phyloP scores from a whole-genome alignment of 2,329 filamentous ascomycete genomes.

The Alternaria dauci region DNA sequence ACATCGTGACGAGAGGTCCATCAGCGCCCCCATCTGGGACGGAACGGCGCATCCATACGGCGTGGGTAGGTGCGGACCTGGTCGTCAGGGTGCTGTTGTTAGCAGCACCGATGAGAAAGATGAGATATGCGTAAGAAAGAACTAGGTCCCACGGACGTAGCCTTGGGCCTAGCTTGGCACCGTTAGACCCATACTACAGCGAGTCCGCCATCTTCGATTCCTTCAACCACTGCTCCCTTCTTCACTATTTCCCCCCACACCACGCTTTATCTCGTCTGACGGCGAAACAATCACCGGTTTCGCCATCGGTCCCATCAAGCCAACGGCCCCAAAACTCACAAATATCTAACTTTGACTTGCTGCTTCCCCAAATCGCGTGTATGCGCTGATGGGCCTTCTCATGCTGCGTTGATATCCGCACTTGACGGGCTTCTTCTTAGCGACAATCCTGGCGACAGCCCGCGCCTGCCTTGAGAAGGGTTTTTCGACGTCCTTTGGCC shows the following conservation, averaged over 20 bases:
- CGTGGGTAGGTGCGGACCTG: conserved; percentile 19
- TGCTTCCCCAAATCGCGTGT: conserved; percentile 37
- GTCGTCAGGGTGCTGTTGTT: conserved; percentile 17
- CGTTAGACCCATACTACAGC: conserved; percentile 28
- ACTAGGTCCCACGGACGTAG: conserved; percentile 34
- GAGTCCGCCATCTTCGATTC: conserved; percentile 34
- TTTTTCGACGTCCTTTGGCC: conserved; percentile 30
- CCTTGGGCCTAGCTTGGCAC: conserved; percentile 30
- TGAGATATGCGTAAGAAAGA: conserved; percentile 36
- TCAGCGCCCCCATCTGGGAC: conserved; percentile 10
- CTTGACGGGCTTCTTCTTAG: conserved; percentile 38
- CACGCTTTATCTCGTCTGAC: conserved; percentile 22
- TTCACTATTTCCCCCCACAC: conserved; percentile 25
- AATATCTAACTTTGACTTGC: conserved; percentile 26
- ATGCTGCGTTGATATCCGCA: conserved; percentile 51
- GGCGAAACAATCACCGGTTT: conserved; percentile 16
- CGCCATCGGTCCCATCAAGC: conserved; percentile 32
- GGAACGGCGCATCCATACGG: conserved; percentile 12
- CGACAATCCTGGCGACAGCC: conserved; percentile 39
- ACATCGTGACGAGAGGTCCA: conserved; percentile 4
- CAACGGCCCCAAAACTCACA: conserved; percentile 10
- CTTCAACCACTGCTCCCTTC: conserved; percentile 36
- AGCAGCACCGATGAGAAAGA: conserved; percentile 29
- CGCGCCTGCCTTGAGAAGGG: conserved; percentile 31
- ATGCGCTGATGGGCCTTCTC: conserved; percentile 46